phyloP scores from a whole-genome alignment of 306 rosid species.

The Prunus mongolica region DNA sequence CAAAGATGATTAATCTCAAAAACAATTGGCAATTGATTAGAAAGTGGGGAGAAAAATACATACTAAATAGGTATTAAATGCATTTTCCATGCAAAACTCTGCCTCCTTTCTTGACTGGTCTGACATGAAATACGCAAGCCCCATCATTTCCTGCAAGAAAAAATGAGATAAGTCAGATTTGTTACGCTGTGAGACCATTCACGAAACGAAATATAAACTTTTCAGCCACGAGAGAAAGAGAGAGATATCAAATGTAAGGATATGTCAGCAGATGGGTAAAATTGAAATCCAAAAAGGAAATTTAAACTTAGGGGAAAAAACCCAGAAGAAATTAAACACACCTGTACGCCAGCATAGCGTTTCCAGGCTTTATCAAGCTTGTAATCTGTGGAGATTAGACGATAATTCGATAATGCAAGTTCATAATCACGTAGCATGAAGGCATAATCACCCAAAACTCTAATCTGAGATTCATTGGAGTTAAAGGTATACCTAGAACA shows the following conservation, averaged over 20 bases:
- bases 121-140: slow-evolving; percentile 85
- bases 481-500: slow-evolving; percentile 78
- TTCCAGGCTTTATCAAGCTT: slow-evolving; percentile 99
- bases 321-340: background rate
- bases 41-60: slow-evolving; percentile 31
- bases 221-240: background rate
- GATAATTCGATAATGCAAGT: slow-evolving; percentile 93
- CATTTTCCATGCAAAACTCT: slow-evolving; percentile 98
- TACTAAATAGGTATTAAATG: slow-evolving; percentile 85
- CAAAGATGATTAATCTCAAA: background rate
- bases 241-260: slow-evolving; percentile 1
- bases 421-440: slow-evolving; percentile 97
- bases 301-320: background rate
- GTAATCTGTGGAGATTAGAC: slow-evolving; percentile 94
- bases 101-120: slow-evolving; percentile 98
- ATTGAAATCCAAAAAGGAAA: background rate
- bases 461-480: slow-evolving; percentile 94
- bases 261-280: background rate
- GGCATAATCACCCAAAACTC: slow-evolving; percentile 97
- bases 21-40: background rate
- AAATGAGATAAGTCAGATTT: slow-evolving; percentile 18
- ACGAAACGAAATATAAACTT: slow-evolving; percentile 12
- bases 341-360: slow-evolving; percentile 98
- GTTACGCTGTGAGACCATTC: slow-evolving; percentile 6
- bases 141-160: slow-evolving; percentile 88